Base-by-base conservation (phyloP, 306 rosid species). In the Rubus parviflorus region DNA sequence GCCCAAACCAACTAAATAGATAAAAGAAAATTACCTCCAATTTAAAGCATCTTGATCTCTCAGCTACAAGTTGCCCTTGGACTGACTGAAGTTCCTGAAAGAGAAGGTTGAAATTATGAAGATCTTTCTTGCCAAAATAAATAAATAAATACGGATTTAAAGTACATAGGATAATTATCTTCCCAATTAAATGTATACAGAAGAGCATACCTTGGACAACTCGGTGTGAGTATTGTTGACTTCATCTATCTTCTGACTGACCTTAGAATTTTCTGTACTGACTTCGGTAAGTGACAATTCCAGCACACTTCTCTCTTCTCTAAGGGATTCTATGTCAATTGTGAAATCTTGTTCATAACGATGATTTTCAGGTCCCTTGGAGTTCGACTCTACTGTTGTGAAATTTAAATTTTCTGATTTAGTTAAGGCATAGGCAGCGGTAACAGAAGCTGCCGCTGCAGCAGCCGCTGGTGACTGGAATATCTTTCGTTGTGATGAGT, bases 401-500 rank as follows among this genome's bases (percentile, higher is more conserved):
- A 79, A 84, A 86, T 92, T 89, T 70, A 89, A 76, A 77, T 86
- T 92, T 85, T 89, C 97, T 73, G 91, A 82, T 82, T 90, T 92
- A 72, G 90, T 86, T 70, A 96, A 85, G 62, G 99, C 99, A 85
- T 91, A 96, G 56, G 99, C 98, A 73, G 96, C 97, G 79, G 90
- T 86, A 70, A 96, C 99, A 76, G 99, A 96, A 73, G 99, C 98
- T 4, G 99, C 99, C 0, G 99, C 98, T 0, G 99, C 99, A 0
- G 99, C 99, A 0, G 99, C 99, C 0, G 99, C 98, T 17, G 99
- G 96, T 12, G 99, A 96, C 83, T 85, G 98, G 82, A 91, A 91
- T 76, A 96, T 96, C 86, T 96, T 96, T 72, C 94, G 99, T 62
- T 78, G 89, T 53, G 77, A 74, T 49, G 70, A 80, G 70, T 85